Percentiles rank a stretch among this genome's conserved stretches.
Evolutionary conservation across 2,329 filamentous ascomycete genomes (phyloP).

Genomic region (Knoxdaviesia proteae): DNA sequence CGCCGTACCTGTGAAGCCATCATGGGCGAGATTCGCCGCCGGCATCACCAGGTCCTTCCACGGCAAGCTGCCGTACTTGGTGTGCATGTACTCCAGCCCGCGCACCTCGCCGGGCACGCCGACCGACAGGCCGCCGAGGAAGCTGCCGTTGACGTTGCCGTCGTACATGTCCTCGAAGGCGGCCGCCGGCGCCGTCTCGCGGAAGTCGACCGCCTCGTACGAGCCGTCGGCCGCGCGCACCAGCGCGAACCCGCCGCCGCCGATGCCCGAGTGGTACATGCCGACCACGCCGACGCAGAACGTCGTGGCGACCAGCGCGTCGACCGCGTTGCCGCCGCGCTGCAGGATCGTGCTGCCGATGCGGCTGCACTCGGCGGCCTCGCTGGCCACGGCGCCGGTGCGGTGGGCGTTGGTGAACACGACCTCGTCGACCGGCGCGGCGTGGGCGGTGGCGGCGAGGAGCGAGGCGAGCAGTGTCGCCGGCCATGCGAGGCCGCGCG

Average conservation of each 20-base stretch:
- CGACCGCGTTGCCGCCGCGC: slow-evolving; percentile 49
- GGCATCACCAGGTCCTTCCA: slow-evolving; percentile 57
- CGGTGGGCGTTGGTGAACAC: slow-evolving; percentile 8
- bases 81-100: slow-evolving; percentile 61
- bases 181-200: slow-evolving; percentile 68
- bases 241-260: slow-evolving; percentile 79
- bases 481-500: no score
- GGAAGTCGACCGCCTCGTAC: slow-evolving; percentile 77
- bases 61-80: slow-evolving; percentile 45
- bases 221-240: slow-evolving; percentile 50
- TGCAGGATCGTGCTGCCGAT: slow-evolving; percentile 44
- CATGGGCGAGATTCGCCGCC: slow-evolving; percentile 49
- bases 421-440: slow-evolving; percentile 39
- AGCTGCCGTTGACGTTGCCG: slow-evolving; percentile 43
- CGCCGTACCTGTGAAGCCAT: slow-evolving; percentile 39
- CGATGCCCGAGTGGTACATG: slow-evolving; percentile 68
- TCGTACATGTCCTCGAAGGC: slow-evolving; percentile 72
- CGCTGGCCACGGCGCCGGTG: slow-evolving; percentile 47
- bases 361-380: slow-evolving; percentile 45
- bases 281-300: slow-evolving; percentile 57
- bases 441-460: slow-evolving; percentile 28
- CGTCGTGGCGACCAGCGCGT: slow-evolving; percentile 53
- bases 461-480: no score
- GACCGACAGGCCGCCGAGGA: slow-evolving; percentile 51
- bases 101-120: slow-evolving; percentile 56